Base-by-base conservation (phyloP, 257 asterid species). In the Cinchona pubescens region DNA sequence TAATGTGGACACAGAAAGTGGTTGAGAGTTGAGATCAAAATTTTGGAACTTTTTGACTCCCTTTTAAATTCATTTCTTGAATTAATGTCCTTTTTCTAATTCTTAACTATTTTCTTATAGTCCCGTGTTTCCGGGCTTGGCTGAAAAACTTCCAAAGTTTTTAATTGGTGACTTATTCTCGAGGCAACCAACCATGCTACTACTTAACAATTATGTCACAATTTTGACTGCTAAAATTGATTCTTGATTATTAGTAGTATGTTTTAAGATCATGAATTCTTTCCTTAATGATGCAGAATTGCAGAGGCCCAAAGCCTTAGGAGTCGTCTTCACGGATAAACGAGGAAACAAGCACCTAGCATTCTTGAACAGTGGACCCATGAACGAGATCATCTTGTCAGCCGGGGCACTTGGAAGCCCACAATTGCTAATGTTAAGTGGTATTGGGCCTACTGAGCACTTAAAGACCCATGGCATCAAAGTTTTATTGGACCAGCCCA, bases 321-420 rank as follows among this genome's bases (percentile, higher is more conserved):
- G 92, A 14, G 93, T 92, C 1, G 16, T 76, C n/a, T 94, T 76
- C 82, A 72, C 35, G 62, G 98, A 93, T 79, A 76, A 90, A 0
- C 27, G 11, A 9, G 92, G 91, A 29, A 16, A 0, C 0, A 72
- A 69, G 4, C 98, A 94, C 76, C n/a, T 56, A 69, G 93, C 98
- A 2, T 80, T 76, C 70, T 58, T 92, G 74, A 89, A 77, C 13
- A 67, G 9, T 2, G 88, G 80, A 2, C 6, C 79, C 11, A 75
- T 4, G 51, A 87, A 78, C 37, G 98, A 92, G 88, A 56, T 90
- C 25, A 79, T 90, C 9, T 18, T 91, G 3, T 88, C 90, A 11
- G 96, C 98, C 0, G 98, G 98, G 18, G 94, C 98, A 62, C 11
- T 94, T 5, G 98, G 96, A 35, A 94, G 98, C 89, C 97, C 97